Percentiles rank a stretch among this genome's conserved stretches.
These are phyloP conservation scores for Rhizopogon parksii DNA, from an alignment of 1,284 basidiomycete genomes.

Conservation along the genomic window DNA sequence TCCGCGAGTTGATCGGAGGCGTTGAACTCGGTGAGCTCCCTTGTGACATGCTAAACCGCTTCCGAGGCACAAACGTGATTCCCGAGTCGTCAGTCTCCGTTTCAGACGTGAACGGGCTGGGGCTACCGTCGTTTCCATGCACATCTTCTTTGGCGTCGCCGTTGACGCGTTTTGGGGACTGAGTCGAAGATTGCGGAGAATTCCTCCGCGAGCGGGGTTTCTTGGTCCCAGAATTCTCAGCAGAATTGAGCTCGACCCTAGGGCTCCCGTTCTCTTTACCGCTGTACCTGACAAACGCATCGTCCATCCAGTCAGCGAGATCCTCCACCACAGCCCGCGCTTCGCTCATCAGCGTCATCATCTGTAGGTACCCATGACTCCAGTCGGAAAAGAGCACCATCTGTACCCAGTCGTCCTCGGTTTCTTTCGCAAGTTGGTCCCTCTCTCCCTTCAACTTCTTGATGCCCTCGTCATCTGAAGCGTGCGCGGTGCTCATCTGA, in stretches of 20 bases:
- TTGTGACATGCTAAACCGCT: constrained; percentile 19
- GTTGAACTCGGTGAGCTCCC: constrained; percentile 18
- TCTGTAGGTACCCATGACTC: constrained; percentile 94
- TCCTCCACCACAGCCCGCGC: constrained; percentile 78
- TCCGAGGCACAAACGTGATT: constrained; percentile 66
- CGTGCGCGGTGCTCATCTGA: constrained; percentile 34
- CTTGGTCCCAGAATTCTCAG: constrained; percentile 13
- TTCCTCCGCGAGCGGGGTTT: constrained; percentile 13
- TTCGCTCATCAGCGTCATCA: constrained; percentile 83
- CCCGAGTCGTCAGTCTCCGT: constrained; percentile 60
- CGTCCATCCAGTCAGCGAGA: constrained; percentile 89
- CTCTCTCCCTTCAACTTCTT: constrained; percentile 48
- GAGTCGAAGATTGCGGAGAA: constrained; percentile 15
- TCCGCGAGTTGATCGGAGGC: constrained; percentile 12
- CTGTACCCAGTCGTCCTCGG: constrained; percentile 92
- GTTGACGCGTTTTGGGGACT: constrained; percentile 19
- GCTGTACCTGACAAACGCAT: constrained; percentile 53
- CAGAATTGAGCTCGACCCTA: constrained; percentile 11
- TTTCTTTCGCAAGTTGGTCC: constrained; percentile 57
- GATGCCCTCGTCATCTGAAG: constrained; percentile 28
- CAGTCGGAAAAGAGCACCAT: constrained; percentile 87
- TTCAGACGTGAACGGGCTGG: constrained; percentile 35
- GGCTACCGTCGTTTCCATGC: constrained; percentile 11
- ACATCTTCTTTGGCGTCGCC: neutral
- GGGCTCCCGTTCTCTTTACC: constrained; percentile 17